Conservation (phyloP, 1,284 basidiomycete genomes). For the Trametes versicolor region DNA sequence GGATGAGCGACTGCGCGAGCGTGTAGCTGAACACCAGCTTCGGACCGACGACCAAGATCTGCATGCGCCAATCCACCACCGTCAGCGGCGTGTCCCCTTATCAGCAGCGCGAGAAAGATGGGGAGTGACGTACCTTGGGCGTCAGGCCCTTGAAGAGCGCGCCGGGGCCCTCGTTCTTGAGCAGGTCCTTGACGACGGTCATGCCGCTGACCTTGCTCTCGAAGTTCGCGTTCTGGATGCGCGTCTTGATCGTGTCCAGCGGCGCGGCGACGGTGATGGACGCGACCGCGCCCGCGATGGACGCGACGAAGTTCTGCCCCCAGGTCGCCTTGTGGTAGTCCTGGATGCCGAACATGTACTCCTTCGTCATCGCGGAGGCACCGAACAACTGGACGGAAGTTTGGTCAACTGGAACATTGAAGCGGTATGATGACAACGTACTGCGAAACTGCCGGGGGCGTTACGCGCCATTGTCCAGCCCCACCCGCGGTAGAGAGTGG, state of each 20-base stretch:
- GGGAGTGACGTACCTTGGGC: constrained; percentile 76
- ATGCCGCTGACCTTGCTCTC: constrained; percentile 91
- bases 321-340: constrained; percentile 96
- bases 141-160: constrained; percentile 99
- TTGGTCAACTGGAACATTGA: background rate
- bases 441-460: constrained; percentile 95
- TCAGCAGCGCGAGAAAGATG: background rate
- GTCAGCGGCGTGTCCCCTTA: background rate
- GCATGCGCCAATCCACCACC: constrained; percentile 19
- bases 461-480: constrained; percentile 99
- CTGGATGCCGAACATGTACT: constrained; percentile 88
- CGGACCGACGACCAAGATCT: constrained; percentile 97
- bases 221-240: constrained; percentile 99
- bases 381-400: constrained; percentile 86
- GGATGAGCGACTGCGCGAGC: constrained; percentile 95
- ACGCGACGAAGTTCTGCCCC: constrained; percentile 95
- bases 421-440: constrained; percentile 51
- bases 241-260: constrained; percentile 95
- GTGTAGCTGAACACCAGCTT: constrained; percentile 99
- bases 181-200: constrained; percentile 87
- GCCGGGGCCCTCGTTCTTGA: constrained; percentile 85
- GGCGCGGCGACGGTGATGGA: constrained; percentile 97
- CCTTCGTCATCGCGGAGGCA: constrained; percentile 94
- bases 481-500: constrained; percentile 94
- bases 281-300: constrained; percentile 92